Conservation (phyloP, 345 rosid species). For the Eucalyptus marginata region DNA sequence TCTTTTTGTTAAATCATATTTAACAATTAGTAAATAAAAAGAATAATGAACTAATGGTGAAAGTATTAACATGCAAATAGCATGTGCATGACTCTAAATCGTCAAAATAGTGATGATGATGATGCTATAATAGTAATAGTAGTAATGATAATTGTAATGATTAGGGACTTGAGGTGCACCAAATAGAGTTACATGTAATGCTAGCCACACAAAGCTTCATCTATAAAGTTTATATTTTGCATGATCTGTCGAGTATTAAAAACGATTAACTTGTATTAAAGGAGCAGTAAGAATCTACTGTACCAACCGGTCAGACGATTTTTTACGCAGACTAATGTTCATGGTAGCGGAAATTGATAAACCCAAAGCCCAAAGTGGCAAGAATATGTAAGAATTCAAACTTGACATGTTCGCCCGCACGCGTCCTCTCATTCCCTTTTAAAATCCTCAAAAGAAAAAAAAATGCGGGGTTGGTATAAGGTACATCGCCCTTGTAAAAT, state of each 20-base stretch:
- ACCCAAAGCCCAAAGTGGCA: neutral
- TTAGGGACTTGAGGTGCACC: neutral
- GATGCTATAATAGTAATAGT: neutral
- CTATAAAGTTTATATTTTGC: neutral
- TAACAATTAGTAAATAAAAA: fast-evolving
- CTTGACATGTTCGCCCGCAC: neutral
- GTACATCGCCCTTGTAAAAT: neutral
- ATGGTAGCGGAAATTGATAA: neutral
- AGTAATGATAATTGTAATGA: neutral
- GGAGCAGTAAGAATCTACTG: neutral
- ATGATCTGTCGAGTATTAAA: neutral
- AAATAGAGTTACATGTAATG: neutral
- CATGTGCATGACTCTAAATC: fast-evolving
- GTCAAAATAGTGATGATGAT: neutral
- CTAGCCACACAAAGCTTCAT: neutral
- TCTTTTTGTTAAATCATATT: neutral
- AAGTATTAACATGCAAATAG: neutral
- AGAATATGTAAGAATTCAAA: neutral
- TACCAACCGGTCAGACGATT: neutral
- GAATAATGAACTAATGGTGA: neutral
- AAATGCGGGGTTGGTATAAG: neutral
- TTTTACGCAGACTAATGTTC: neutral
- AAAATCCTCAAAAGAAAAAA: neutral
- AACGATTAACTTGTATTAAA: neutral
- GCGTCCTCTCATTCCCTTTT: neutral